These are phyloP conservation scores for Triticum dicoccoides DNA, from an alignment of 176 grass and related monocot species.

Conservation along the genomic window DNA sequence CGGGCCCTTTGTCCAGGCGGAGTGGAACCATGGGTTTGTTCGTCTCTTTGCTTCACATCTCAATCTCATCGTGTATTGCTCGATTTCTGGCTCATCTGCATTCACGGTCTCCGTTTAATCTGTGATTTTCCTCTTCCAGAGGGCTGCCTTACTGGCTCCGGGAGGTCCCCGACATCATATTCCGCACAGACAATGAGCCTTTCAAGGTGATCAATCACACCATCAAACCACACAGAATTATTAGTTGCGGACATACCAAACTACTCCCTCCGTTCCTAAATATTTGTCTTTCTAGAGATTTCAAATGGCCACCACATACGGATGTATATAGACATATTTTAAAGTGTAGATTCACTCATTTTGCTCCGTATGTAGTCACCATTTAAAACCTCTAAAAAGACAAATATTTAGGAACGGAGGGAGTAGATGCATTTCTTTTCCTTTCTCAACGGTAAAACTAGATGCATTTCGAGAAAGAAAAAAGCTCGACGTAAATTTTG, in stretches of 20 bases:
- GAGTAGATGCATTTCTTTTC: neutral
- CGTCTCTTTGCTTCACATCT: conserved; percentile 28
- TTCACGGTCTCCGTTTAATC: neutral
- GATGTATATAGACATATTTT: no score
- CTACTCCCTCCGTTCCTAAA: no score
- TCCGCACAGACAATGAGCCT: conserved; percentile 73
- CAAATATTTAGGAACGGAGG: no score
- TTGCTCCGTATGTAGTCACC: no score
- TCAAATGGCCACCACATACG: no score
- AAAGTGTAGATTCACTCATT: no score
- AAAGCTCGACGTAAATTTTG: neutral
- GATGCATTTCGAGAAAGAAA: neutral
- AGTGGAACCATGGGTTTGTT: conserved; percentile 94
- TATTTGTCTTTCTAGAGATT: no score
- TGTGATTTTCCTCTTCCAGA: conserved; percentile 25
- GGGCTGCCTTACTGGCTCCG: conserved; percentile 91
- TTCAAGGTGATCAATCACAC: conserved; percentile 55
- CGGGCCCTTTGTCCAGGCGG: conserved; percentile 86
- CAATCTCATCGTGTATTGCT: conserved; percentile 2
- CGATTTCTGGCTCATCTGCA: neutral
- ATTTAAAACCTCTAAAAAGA: no score
- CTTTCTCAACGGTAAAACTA: no score
- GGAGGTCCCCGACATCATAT: conserved; percentile 60
- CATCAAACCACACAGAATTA: no score
- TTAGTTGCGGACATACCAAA: neutral